These are phyloP conservation scores for Telfairia occidentalis DNA, from an alignment of 331 rosid genomes.

Conservation along the genomic window DNA sequence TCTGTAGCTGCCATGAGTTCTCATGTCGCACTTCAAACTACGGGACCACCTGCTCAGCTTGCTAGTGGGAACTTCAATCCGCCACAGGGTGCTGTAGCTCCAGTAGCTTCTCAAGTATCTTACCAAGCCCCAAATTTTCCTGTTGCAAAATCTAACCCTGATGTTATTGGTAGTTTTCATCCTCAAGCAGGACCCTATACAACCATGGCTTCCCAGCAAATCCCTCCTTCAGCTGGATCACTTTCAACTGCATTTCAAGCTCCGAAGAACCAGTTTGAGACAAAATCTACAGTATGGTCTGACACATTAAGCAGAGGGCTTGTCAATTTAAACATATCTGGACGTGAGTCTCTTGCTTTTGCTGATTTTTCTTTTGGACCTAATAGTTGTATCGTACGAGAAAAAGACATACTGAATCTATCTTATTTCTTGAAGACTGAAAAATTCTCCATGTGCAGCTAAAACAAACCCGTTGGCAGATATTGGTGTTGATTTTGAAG, in stretches of 20 bases:
- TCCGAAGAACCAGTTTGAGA: slow-evolving; percentile 56
- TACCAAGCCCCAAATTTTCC: slow-evolving; percentile 31
- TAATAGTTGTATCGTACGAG: not conserved
- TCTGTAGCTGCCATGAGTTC: slow-evolving; percentile 25
- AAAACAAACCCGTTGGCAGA: slow-evolving; percentile 69
- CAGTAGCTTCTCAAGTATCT: slow-evolving; percentile 23
- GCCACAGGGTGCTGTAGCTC: slow-evolving; percentile 37
- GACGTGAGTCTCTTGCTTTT: slow-evolving; percentile 40
- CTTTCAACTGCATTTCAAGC: slow-evolving; percentile 43
- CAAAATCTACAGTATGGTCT: slow-evolving; percentile 82
- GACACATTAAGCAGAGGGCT: slow-evolving; percentile 87
- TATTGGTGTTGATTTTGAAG: slow-evolving; percentile 80
- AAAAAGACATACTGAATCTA: not conserved
- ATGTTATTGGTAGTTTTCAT: slow-evolving; percentile 29
- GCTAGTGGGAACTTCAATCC: slow-evolving; percentile 38
- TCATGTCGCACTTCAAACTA: slow-evolving; percentile 26
- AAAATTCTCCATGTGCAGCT: slow-evolving; percentile 37
- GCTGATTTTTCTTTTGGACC: not conserved
- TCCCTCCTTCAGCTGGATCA: slow-evolving; percentile 32
- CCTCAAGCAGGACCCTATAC: slow-evolving; percentile 31
- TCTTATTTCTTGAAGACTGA: slow-evolving; percentile 3
- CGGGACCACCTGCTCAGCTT: slow-evolving; percentile 35
- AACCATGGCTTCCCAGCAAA: slow-evolving; percentile 29
- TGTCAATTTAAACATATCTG: slow-evolving; percentile 83
- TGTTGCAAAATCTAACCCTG: slow-evolving; percentile 20